Percentiles rank a stretch among this genome's conserved stretches.
Conservation (phyloP, 768 basidiomycete species). For the Suillus plorans region DNA sequence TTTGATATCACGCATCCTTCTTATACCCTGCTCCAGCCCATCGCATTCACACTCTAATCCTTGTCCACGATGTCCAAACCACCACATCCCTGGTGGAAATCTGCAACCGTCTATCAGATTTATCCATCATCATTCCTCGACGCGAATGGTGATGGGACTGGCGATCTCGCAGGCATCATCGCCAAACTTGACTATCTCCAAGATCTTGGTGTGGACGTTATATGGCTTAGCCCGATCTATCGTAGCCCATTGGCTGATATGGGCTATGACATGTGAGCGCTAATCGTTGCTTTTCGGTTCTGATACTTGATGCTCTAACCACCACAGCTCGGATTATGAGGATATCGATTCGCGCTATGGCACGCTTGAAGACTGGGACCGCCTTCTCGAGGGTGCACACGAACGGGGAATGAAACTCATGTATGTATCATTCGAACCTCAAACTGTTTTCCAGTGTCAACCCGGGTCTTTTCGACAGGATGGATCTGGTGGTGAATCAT, state of each 20-base stretch:
- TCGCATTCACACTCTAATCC: slow-evolving; percentile 1
- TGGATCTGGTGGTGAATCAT: slow-evolving; percentile 80
- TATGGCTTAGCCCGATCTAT: slow-evolving; percentile 77
- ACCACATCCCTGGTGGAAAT: slow-evolving; percentile 55
- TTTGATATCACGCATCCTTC: background rate
- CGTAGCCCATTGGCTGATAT: slow-evolving; percentile 67
- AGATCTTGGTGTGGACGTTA: slow-evolving; percentile 61
- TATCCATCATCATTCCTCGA: slow-evolving; percentile 72
- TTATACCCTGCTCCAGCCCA: background rate
- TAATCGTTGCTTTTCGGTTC: background rate
- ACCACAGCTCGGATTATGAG: slow-evolving; percentile 59
- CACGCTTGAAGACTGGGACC: slow-evolving; percentile 60
- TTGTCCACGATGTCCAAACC: background rate
- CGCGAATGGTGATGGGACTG: slow-evolving; percentile 68
- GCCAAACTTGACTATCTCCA: slow-evolving; percentile 68
- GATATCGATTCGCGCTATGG: slow-evolving; percentile 66
- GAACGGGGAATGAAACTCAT: slow-evolving; percentile 69
- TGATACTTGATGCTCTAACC: background rate
- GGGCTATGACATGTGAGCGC: slow-evolving; percentile 67
- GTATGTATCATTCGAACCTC: slow-evolving; percentile 32
- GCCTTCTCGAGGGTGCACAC: slow-evolving; percentile 52
- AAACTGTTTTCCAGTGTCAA: slow-evolving; percentile 10
- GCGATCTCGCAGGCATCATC: slow-evolving; percentile 67
- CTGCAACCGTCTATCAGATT: slow-evolving; percentile 62
- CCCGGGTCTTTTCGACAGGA: slow-evolving; percentile 37